phyloP scores from a whole-genome alignment of 2,329 filamentous ascomycete genomes.

The Ambrosiella xylebori region DNA sequence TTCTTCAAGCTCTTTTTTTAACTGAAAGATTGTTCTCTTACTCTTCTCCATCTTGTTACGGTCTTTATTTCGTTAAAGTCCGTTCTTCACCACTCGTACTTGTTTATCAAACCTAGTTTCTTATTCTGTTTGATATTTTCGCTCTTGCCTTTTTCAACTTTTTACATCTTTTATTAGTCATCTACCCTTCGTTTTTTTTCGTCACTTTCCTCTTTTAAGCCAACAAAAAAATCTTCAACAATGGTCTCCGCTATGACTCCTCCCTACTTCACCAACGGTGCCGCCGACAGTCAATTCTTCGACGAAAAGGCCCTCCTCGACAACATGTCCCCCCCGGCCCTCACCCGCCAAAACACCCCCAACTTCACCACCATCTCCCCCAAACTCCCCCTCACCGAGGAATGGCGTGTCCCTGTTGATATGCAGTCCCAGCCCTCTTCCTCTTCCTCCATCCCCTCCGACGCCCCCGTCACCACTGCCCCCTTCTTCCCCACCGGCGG shows the following conservation, averaged over 20 bases:
- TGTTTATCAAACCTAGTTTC: neutral
- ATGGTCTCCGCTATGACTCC: slow-evolving; percentile 9
- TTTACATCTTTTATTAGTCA: neutral
- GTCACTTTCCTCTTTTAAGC: neutral
- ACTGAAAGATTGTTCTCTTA: neutral
- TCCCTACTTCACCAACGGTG: slow-evolving; percentile 1
- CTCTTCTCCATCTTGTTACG: neutral
- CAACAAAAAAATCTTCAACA: neutral
- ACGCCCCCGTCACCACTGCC: neutral
- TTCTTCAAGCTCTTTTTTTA: neutral
- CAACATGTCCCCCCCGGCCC: slow-evolving; percentile 46
- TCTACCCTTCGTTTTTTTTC: neutral
- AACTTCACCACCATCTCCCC: slow-evolving; percentile 42
- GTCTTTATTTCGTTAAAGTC: no score
- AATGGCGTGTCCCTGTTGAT: slow-evolving; percentile 41
- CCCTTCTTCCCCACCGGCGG: neutral
- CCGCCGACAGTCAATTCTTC: neutral
- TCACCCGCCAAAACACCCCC: slow-evolving; percentile 45
- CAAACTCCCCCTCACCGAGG: slow-evolving; percentile 25
- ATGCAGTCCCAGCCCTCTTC: slow-evolving; percentile 48
- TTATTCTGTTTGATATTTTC: neutral
- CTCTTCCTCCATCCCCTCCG: slow-evolving; percentile 20
- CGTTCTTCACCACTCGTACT: neutral
- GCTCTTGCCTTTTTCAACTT: neutral
- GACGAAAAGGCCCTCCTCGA: slow-evolving; percentile 18